Evolutionary conservation across 2,329 filamentous ascomycete genomes (phyloP), one percentile per base, ranked within the genome.

Genomic region (Sarocladium kiliense): DNA sequence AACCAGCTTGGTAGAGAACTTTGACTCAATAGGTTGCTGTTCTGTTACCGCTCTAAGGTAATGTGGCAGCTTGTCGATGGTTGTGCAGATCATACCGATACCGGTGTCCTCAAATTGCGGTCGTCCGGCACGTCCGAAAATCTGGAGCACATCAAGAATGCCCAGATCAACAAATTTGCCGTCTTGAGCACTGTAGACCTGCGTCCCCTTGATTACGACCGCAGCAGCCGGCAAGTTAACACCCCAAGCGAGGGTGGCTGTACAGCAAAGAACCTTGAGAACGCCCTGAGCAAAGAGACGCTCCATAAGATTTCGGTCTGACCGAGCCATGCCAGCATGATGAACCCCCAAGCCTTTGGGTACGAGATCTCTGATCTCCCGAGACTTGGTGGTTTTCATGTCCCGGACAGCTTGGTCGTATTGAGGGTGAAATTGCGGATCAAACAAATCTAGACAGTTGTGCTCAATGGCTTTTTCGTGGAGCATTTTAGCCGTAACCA

Each of bases 71-170:
- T 92, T 96, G 69, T 97, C 92, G n/a, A 92, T 88, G 0, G 91
- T 96, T 0, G 95, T 99, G 65, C 91, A 95, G 61, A 99, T 99
- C 78, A 97, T 97, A 60, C 95, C 95, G 62, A 97, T 96, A 77
- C 94, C 94, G 34, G 88, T 94, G 65, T 97, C 94, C 67, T 97
- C 92, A 63, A 97, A 99, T 67, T 99, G 94, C 39, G 95, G 94
- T 69, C 94, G 88, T 77, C 94, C 94, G 57, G 94, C 95, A 80
- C 94, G 92, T 77, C 94, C 94, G 66, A 99, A 99, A 57, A 99
- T 99, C 68, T 99, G 94, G 55, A 99, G 77, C 16, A 99, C 94
- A 68, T 99, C 94, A 2, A 99, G 80, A 61, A 99, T 99, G 2
- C 94, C 93, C 4, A 99, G 79, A 66, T 99, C 94, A 19, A 97